Percentiles rank a stretch among this genome's conserved stretches.
Evolutionary conservation across 2,329 filamentous ascomycete genomes (phyloP).

Genomic region (Clathrospora elynae): DNA sequence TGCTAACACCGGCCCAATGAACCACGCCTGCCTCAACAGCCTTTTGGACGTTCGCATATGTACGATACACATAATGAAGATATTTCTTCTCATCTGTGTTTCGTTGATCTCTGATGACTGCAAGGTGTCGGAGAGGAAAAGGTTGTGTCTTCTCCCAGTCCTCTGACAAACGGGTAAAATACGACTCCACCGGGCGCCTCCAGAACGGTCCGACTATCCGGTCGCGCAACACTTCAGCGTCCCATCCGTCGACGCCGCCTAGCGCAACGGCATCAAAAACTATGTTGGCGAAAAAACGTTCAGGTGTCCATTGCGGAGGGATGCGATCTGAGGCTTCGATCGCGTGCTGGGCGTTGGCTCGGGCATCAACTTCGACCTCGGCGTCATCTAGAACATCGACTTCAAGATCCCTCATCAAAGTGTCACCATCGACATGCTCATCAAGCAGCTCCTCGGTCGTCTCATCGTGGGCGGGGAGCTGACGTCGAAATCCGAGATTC

Average conservation of each 20-base stretch:
- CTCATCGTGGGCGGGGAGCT: conserved; percentile 14
- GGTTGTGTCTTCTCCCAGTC: conserved; percentile 65
- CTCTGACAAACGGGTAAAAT: conserved; percentile 59
- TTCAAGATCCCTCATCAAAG: conserved; percentile 41
- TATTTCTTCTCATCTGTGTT: conserved; percentile 52
- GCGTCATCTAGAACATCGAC: conserved; percentile 34
- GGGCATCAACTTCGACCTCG: conserved; percentile 27
- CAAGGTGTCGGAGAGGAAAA: conserved; percentile 60
- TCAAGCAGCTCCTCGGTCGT: conserved; percentile 31
- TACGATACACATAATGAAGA: conserved; percentile 61
- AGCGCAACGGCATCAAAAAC: conserved; percentile 57
- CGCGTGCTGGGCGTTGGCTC: conserved; percentile 8
- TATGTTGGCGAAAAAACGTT: conserved; percentile 58
- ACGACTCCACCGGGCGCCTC: conserved; percentile 60
- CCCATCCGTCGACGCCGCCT: conserved; percentile 56
- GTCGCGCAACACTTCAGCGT: conserved; percentile 51
- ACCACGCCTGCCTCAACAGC: conserved; percentile 58
- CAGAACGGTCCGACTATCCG: conserved; percentile 58
- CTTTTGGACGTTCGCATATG: conserved; percentile 57
- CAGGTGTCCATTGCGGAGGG: conserved; percentile 61
- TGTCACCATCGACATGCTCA: conserved; percentile 39
- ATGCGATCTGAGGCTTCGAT: conserved; percentile 39
- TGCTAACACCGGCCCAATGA: conserved; percentile 59
- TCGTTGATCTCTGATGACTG: conserved; percentile 60
- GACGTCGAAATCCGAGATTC: conserved; percentile 39